Evolutionary conservation across 2,329 filamentous ascomycete species (phyloP).

Genomic region (Blastomyces gilchristii): DNA sequence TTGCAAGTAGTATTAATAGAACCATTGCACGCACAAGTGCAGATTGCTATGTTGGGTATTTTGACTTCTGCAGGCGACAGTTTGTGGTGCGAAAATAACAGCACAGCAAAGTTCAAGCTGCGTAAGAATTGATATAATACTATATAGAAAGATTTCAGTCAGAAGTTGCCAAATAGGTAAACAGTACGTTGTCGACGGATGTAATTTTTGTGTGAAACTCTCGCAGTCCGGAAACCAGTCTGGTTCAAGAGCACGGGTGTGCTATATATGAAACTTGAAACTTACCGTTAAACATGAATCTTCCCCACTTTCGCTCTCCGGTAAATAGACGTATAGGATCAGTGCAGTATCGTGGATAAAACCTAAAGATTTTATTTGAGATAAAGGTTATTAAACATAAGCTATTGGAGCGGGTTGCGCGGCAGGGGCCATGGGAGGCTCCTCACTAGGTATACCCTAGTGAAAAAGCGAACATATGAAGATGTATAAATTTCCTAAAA

Average conservation of each 20-base stretch:
- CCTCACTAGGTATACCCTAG: not conserved
- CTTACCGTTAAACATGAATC: constrained; percentile 39
- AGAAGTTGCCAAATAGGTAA: not conserved
- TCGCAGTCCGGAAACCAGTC: not conserved
- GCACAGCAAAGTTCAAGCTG: constrained; percentile 18
- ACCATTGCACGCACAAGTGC: not conserved
- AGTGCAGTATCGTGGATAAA: constrained; percentile 39
- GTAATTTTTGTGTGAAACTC: not conserved
- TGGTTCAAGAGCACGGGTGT: not conserved
- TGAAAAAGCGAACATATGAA: not conserved
- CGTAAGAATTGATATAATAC: constrained; percentile 40
- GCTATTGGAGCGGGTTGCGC: not conserved
- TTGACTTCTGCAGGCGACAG: too few species aligned
- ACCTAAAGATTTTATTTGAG: constrained; percentile 19
- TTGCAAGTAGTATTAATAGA: not conserved
- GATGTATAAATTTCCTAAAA: not conserved
- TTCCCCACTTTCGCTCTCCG: constrained; percentile 32
- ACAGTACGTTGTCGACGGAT: not conserved
- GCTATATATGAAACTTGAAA: constrained; percentile 6
- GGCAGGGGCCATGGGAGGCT: not conserved
- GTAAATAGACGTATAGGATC: constrained; percentile 39
- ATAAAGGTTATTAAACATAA: not conserved
- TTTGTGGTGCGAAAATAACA: not conserved
- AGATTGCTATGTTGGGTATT: not conserved
- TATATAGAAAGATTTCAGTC: constrained; percentile 13